Percentiles rank a stretch among this genome's conserved stretches.
phyloP scores from a whole-genome alignment of 805 yeast genomes.

The Nakazawaea holstii region DNA sequence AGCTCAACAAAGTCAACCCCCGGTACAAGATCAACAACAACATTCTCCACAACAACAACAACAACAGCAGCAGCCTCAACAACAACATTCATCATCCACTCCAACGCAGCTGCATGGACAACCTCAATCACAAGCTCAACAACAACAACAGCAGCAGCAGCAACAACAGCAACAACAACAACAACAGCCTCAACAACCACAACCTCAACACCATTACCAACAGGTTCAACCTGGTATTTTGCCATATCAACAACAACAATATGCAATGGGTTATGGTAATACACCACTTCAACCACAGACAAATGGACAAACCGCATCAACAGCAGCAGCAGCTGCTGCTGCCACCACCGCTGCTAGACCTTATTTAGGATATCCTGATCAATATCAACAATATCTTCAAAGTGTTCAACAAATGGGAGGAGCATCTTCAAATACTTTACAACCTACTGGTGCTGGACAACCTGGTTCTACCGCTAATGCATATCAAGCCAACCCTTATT shows the following conservation, averaged over 20 bases:
- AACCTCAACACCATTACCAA: slow-evolving; percentile 7
- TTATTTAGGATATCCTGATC: slow-evolving; percentile 11
- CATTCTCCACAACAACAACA: not conserved
- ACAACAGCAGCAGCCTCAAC: not conserved
- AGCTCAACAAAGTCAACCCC: not conserved
- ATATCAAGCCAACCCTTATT: slow-evolving; percentile 5
- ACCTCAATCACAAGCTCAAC: not conserved
- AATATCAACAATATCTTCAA: slow-evolving; percentile 11
- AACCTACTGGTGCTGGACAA: not conserved
- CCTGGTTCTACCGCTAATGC: slow-evolving; percentile 1
- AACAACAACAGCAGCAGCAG: slow-evolving; percentile 40
- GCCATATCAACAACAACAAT: slow-evolving; percentile 3
- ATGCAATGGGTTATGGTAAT: not conserved
- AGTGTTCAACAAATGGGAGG: slow-evolving; percentile 10
- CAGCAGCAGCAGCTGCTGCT: not conserved
- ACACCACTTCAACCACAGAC: not conserved
- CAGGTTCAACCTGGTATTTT: slow-evolving; percentile 1
- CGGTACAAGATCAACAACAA: slow-evolving; percentile 17
- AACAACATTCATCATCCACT: not conserved
- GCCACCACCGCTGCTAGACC: slow-evolving; percentile 6
- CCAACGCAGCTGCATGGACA: not conserved
- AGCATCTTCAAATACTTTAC: not conserved
- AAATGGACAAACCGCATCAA: not conserved
- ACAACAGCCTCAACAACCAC: slow-evolving; percentile 49
- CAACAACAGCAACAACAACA: slow-evolving; percentile 41